Conservation (phyloP, 331 rosid genomes). For the Telfairia occidentalis region DNA sequence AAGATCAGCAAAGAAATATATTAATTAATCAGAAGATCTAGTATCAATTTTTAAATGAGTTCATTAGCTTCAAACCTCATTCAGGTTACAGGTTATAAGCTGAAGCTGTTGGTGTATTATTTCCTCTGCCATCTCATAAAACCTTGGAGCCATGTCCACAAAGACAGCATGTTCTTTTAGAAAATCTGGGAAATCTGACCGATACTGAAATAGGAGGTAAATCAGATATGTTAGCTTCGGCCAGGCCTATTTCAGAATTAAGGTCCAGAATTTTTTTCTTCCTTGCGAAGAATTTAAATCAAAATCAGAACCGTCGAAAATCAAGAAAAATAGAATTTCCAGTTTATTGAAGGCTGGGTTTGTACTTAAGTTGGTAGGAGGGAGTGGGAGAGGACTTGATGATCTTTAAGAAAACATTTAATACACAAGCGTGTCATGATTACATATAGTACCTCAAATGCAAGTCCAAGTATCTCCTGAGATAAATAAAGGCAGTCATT, state of each 20-base stretch:
- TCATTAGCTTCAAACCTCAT: constrained; percentile 43
- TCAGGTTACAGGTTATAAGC: constrained; percentile 60
- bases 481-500: constrained; percentile 86
- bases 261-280: background rate
- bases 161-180: constrained; percentile 83
- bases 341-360: background rate
- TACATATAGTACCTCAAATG: constrained; percentile 63
- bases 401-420: background rate
- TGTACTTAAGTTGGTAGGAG: background rate
- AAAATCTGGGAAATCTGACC: constrained; percentile 64
- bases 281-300: background rate
- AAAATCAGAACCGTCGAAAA: background rate
- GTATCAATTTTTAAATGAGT: background rate
- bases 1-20: background rate
- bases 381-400: constrained; percentile 2
- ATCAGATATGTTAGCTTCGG: constrained; percentile 19
- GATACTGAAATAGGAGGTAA: constrained; percentile 48
- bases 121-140: constrained; percentile 73
- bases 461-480: constrained; percentile 87
- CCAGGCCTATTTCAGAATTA: background rate
- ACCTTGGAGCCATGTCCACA: constrained; percentile 88
- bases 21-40: background rate
- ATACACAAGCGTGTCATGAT: constrained; percentile 3
- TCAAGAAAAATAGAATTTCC: background rate
- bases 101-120: constrained; percentile 78